Percentiles rank a stretch among this genome's conserved stretches.
These are phyloP conservation scores for Trametes elegans DNA, from an alignment of 768 basidiomycete genomes.

Conservation along the genomic window DNA sequence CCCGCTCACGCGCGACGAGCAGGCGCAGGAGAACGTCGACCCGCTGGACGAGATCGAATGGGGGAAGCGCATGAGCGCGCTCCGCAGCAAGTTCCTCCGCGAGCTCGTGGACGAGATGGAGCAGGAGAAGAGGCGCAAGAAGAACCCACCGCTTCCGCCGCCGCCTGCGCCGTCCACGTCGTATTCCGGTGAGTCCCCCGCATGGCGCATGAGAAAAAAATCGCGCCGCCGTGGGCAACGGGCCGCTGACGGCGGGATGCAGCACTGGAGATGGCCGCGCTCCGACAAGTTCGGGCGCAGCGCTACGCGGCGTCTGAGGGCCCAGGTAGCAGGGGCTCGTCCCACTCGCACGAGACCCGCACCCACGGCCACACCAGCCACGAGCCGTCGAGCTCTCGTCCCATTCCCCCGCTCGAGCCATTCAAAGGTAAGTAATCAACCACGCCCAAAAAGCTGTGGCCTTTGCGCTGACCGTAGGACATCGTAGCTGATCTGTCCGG, in stretches of 20 bases:
- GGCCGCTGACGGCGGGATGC: background rate
- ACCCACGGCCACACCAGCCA: constrained; percentile 1
- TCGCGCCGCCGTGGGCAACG: background rate
- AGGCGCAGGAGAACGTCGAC: constrained; percentile 72
- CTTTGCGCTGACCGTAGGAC: background rate
- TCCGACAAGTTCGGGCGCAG: constrained; percentile 22
- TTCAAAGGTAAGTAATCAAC: constrained; percentile 1
- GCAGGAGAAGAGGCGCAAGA: constrained; percentile 40
- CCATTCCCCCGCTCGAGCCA: constrained; percentile 7
- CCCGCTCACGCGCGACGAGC: constrained; percentile 53
- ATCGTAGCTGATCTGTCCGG: constrained; percentile 2
- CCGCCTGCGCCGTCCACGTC: constrained; percentile 23
- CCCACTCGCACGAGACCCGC: constrained; percentile 27
- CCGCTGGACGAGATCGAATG: constrained; percentile 73
- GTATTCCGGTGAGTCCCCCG: constrained; percentile 6
- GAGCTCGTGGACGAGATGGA: constrained; percentile 54
- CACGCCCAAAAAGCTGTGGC: background rate
- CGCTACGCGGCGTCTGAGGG: constrained; percentile 17
- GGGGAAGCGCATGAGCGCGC: constrained; percentile 71
- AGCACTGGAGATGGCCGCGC: constrained; percentile 18
- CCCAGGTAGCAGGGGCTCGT: constrained; percentile 26
- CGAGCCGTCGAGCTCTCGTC: constrained; percentile 11
- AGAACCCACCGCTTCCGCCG: constrained; percentile 31
- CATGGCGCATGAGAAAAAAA: background rate
- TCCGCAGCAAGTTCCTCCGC: constrained; percentile 69